These are phyloP conservation scores for Rugonectria rugulosa DNA, from an alignment of 2,329 filamentous ascomycete species.

Conservation along the genomic window DNA sequence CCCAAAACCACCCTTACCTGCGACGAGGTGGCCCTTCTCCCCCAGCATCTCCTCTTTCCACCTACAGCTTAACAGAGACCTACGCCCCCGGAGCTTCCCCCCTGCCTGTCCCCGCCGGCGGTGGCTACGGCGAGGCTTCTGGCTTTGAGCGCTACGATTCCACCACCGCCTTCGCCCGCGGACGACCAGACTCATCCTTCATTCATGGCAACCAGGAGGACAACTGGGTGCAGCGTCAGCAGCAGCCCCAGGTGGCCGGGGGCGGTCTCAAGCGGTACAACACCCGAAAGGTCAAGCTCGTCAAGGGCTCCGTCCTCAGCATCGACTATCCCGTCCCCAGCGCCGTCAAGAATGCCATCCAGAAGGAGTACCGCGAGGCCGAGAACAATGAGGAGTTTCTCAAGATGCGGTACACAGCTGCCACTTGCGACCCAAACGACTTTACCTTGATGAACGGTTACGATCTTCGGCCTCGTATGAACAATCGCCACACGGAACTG, in stretches of 20 bases:
- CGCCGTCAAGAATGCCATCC: slow-evolving; percentile 36
- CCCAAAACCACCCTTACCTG: slow-evolving; percentile 27
- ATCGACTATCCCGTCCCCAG: slow-evolving; percentile 37
- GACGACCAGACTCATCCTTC: slow-evolving; percentile 32
- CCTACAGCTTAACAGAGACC: slow-evolving; percentile 23
- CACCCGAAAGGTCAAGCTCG: slow-evolving; percentile 36
- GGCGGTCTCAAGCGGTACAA: slow-evolving; percentile 33
- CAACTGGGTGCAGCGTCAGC: slow-evolving; percentile 37
- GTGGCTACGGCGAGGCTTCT: neutral
- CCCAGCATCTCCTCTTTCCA: slow-evolving; percentile 28
- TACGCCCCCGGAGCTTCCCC: slow-evolving; percentile 20
- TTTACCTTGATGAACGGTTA: slow-evolving; percentile 36
- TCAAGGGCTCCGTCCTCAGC: slow-evolving; percentile 36
- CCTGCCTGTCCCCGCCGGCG: slow-evolving; percentile 5
- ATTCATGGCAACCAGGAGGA: slow-evolving; percentile 28
- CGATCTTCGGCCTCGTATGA: slow-evolving; percentile 37
- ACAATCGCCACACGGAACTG: slow-evolving; percentile 36
- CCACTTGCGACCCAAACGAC: slow-evolving; percentile 37
- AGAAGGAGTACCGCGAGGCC: slow-evolving; percentile 31
- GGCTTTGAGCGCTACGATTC: slow-evolving; percentile 28
- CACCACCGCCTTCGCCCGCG: slow-evolving; percentile 25
- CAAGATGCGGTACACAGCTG: slow-evolving; percentile 39
- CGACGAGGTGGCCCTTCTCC: slow-evolving; percentile 23
- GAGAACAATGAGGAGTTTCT: slow-evolving; percentile 31
- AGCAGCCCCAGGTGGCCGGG: slow-evolving; percentile 3